Conservation (phyloP, 176 grass and related monocot species). For the Rhynchospora breviuscula region DNA sequence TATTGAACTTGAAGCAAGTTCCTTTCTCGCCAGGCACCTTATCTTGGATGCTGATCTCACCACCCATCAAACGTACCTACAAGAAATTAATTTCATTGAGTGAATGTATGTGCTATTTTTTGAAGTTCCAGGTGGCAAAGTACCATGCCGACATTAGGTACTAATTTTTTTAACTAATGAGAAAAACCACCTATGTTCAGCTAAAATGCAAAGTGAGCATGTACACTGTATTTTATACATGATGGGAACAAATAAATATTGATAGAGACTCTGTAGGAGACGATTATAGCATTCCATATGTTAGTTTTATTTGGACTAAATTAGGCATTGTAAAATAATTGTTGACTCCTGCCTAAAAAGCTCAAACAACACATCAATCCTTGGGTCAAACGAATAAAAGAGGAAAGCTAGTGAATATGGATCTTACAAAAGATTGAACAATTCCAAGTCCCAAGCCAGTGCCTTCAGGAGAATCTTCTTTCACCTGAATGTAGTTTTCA, state of each 20-base stretch:
- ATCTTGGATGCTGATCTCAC: conserved; percentile 75
- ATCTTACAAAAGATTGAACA: conserved; percentile 81
- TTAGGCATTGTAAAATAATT: too few species aligned
- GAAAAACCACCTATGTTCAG: not conserved
- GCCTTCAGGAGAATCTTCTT: conserved; percentile 50
- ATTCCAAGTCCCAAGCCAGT: conserved; percentile 84
- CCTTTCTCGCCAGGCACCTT: conserved; percentile 48
- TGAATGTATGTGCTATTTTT: not conserved
- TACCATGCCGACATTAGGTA: not conserved
- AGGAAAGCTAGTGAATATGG: not conserved
- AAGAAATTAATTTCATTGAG: not conserved
- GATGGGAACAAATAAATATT: not conserved
- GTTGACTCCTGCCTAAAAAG: too few species aligned
- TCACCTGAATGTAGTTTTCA: conserved; percentile 79
- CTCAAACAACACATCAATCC: too few species aligned
- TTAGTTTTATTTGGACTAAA: too few species aligned
- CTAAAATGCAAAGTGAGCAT: not conserved
- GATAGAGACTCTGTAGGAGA: too few species aligned
- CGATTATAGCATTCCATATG: too few species aligned
- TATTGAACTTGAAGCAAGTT: conserved; percentile 76
- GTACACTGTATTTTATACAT: not conserved
- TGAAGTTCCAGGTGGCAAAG: too few species aligned
- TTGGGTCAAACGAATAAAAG: too few species aligned
- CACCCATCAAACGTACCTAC: conserved; percentile 82
- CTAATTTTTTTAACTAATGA: not conserved